Evolutionary conservation across 2,329 filamentous ascomycete species (phyloP), one percentile per base, ranked within the genome.

Genomic region (Exophiala xenobiotica): DNA sequence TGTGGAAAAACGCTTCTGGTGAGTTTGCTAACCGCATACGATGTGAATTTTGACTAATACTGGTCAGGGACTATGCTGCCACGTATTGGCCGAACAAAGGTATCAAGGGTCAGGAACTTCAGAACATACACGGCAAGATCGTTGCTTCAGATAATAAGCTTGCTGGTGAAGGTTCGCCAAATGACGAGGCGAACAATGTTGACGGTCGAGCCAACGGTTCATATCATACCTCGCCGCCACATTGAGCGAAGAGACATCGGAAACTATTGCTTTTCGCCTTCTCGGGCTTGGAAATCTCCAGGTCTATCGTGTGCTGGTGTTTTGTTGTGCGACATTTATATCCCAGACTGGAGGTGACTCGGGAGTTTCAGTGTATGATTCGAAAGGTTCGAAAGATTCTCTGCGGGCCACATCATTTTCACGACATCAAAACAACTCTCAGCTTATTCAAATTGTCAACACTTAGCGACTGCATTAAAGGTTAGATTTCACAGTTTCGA

Each of bases 41-140:
- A 9, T 26, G n/a, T 43, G 9, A 12, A 44, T 41, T 53, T 18
- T 33, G 56, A 46, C 63, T 70, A 54, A 72, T 57, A 16, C 12
- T 37, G 48, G 31, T 27, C 26, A 75, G 73, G 73, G 68, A 71
- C 48, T 73, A 72, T 56, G 72, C 74, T 41, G 69, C 70, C 14
- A 68, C 69, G 19, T 73, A 74, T 55, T 76, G 73, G 72, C 71
- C 73, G 12, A 74, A 75, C 60, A 72, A 73, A 58, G 71, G 73
- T 38, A 63, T 63, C 40, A 50, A 57, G 44, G 59, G 57, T 18
- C 44, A 49, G 18, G 61, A 63, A 42, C 50, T 63, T 18, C 56
- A 62, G 23, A 54, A 22, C 33, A 61, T 63, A 23, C 57, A 62
- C 26, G 51, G 40, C 40, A 63, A 63, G 49, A 63, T 63, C 22